Base-by-base conservation (phyloP, 1,284 basidiomycete species). In the Ceratobasidium sp. region DNA sequence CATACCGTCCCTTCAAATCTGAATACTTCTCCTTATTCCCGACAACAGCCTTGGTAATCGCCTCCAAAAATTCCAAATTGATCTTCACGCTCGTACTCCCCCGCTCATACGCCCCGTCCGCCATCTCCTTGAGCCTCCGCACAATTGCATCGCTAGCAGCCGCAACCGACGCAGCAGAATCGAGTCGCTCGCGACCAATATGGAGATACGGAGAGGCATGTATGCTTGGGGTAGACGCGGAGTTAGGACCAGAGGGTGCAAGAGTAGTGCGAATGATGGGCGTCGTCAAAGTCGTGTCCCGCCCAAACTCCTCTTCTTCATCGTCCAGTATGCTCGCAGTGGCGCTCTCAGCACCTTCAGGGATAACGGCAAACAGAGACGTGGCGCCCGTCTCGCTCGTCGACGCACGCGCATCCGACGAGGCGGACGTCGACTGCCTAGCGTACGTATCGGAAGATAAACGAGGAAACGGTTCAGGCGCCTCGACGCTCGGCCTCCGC, bases 1-100 rank as follows among this genome's bases (percentile, higher is more conserved):
- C 94, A 78, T 97, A 89, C 82, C 90, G 93, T 76, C 84, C 86
- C 80, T 92, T 95, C 77, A 98, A 84, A 64, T 89, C 88, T 56
- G 83, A 79, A 78, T 90, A 89, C 75, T 92, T 90, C 33, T 87
- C 85, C 78, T 89, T 89, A 51, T 90, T 87, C 48, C 89, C 86
- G 75, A 94, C 91, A 74, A 97, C 84, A 74, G 91, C 88, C 48
- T 83, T 83, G 44, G 97, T 80, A 22, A 97, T 88, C 15, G 89
- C 88, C 80, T 93, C 91, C 27, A 97, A 86, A 75, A 97, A 89
- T 57, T 84, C 86, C 31, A 89, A 85, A 78, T 97, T 94, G 50
- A 98, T 84, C 79, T 88, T 89, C 47, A 97, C 85, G 67, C 90
- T 89, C 66, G 88, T 86, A 14, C 87, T 85, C 2, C 89, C 89